A percentile compares a stretch with the other conserved stretches of the same genome.
phyloP scores from a whole-genome alignment of 495 filamentous ascomycete species.

The Penicillium cinerascens region DNA sequence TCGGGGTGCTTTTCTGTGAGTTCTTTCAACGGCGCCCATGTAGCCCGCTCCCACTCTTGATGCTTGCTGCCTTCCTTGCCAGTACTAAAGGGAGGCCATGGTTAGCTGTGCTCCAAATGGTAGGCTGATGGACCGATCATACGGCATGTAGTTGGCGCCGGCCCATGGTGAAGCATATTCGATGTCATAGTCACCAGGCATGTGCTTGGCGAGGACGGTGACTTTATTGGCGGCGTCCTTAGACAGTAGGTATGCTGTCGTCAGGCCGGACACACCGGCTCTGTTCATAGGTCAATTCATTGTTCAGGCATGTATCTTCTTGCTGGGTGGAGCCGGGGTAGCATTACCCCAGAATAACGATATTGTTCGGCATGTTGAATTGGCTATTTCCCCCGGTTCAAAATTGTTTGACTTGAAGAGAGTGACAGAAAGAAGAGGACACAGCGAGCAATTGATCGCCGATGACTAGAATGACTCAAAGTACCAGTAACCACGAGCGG shows the following conservation, averaged over 20 bases:
- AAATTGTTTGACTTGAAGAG: not conserved
- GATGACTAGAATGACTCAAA: not conserved
- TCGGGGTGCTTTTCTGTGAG: constrained; percentile 73
- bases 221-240: constrained; percentile 63
- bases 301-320: not conserved
- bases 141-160: constrained; percentile 91
- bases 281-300: constrained; percentile 42
- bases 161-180: constrained; percentile 97
- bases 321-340: not conserved
- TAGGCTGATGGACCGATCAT: constrained; percentile 20
- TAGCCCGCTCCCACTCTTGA: constrained; percentile 60
- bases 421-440: not conserved
- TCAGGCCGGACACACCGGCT: constrained; percentile 87
- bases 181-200: constrained; percentile 97
- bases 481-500: not conserved
- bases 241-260: constrained; percentile 82
- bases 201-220: constrained; percentile 88
- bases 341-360: constrained; percentile 63
- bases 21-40: constrained; percentile 63
- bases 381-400: not conserved
- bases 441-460: not conserved
- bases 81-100: constrained; percentile 37
- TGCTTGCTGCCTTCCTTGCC: constrained; percentile 50
- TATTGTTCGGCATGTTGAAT: constrained; percentile 45
- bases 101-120: not conserved